Base-by-base conservation (phyloP, 306 rosid genomes). In the Cicer pinnatifidum region DNA sequence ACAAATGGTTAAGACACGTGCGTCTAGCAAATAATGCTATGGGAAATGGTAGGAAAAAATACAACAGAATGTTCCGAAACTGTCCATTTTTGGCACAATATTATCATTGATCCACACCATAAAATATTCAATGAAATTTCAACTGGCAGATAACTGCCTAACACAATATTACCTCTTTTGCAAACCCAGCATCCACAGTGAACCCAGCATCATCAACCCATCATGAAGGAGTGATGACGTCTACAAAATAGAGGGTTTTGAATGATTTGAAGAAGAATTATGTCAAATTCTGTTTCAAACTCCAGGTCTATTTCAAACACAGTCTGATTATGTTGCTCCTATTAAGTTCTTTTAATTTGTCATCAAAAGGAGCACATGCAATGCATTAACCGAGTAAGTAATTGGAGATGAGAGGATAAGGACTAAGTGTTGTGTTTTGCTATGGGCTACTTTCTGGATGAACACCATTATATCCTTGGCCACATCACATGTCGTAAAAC, bases 191-290 rank as follows among this genome's bases (percentile, higher is more conserved):
- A 53, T 53, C 59, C 11, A 17, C 8, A 53, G 6, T 53, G 33
- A 53, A 16, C 59, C 12, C 12, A 53, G 59, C 59, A 54, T 54
- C 60, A 54, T 9, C 60, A 54, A 54, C 60, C 60, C 61, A 54
- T 54, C 61, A 54, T 9, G n/a, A 6, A 67, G 17, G 10, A 16
- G 12, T 37, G 37, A 51, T 59, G 56, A 5, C 5, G n/a, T 39
- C 23, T 13, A 7, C 33, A 16, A 39, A 16, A 38, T 13, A 63
- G 20, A 54, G 60, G 7, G 6, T 4, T 3, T 9, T 54, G 37
- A 19, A 9, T 2, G 11, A 54, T 19, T 9, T 54, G 61, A 9
- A 8, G 35, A 2, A 19, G 61, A 54, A 19, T 9, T 11, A 4
- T 54, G 7, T 8, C 7, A 19, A 54, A 3, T 54, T 54, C n/a